Evolutionary conservation across 208 protist species (phyloP), one percentile per base, ranked within the genome.

Genomic region (Trypanosoma boissoni): DNA sequence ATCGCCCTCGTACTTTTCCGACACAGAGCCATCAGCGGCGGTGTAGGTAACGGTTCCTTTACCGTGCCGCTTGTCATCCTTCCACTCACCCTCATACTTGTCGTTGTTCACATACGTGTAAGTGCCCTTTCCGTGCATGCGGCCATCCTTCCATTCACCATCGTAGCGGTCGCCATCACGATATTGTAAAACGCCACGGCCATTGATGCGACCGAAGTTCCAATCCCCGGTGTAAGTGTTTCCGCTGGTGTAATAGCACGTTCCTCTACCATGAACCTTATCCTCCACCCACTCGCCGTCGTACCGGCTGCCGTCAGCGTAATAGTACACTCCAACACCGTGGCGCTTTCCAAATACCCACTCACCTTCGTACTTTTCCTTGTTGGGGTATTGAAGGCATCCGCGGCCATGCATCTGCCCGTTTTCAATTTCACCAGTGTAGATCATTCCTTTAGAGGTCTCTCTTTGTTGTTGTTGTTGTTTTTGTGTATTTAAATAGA

Each of bases 361-460:
- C 62, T 98, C 94, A 26, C 96, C 96, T 60, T 97, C 86, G 58
- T 92, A 95, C 62, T 83, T 96, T 57, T 97, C 89, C 50, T 92
- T 92, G 75, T 97, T 98, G 1, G 94, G 86, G 64, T 97, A 98
- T 37, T 96, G 72, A 31, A 98, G 86, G 42, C 79, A 91, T 21
- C 96, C 96, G 24, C 83, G 91, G 69, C 96, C 96, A 72, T 98
- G 94, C 94, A 98, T 98, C 77, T 95, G 88, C 61, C 94, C 94
- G 58, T 96, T 94, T 60, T 98, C 94, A 69, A 98, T 98, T 52
- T 97, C 89, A 44, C 96, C 96, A 32, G 90, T 92, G 83, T 98
- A 98, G 68, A 98, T 94, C 88, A 97, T 97, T 58, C 77, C 85
- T 18, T 28, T 18, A 9, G 9, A 23, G 8, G 24, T 54, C 53